Conservation (phyloP, 208 protist genomes). For the Leptomonas pyrrhocoris region DNA sequence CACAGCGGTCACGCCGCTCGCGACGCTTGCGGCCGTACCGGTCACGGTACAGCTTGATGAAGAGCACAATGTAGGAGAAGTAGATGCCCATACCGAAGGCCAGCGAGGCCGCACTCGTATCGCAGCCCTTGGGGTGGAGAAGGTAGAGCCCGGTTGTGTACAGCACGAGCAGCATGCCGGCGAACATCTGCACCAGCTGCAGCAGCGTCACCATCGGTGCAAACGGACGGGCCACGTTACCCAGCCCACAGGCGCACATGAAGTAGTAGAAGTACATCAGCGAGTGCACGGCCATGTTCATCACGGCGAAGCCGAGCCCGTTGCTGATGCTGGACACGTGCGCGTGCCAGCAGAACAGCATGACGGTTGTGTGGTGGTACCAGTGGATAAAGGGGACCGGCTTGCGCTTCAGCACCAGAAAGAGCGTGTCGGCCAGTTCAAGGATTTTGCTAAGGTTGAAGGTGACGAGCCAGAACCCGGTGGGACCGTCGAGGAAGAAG, state of each 20-base stretch:
- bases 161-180: slow-evolving; percentile 33
- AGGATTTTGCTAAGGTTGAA: slow-evolving; percentile 85
- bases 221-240: slow-evolving; percentile 64
- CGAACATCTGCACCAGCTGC: slow-evolving; percentile 93
- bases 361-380: slow-evolving; percentile 94
- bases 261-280: slow-evolving; percentile 97
- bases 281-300: slow-evolving; percentile 94
- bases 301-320: slow-evolving; percentile 80
- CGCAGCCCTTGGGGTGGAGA: slow-evolving; percentile 47
- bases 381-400: slow-evolving; percentile 88
- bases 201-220: slow-evolving; percentile 83
- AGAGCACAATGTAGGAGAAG: slow-evolving; percentile 87
- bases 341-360: slow-evolving; percentile 90
- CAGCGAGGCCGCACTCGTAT: slow-evolving; percentile 34
- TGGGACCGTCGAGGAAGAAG: slow-evolving; percentile 49
- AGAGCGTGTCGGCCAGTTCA: slow-evolving; percentile 87
- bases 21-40: slow-evolving; percentile 38
- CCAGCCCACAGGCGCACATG: slow-evolving; percentile 59
- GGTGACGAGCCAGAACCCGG: slow-evolving; percentile 65
- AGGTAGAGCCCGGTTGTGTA: slow-evolving; percentile 41
- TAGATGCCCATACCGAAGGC: slow-evolving; percentile 89
- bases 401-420: slow-evolving; percentile 77
- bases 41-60: slow-evolving; percentile 75
- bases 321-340: slow-evolving; percentile 56
- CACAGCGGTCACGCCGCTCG: slow-evolving; percentile 6